Conservation (phyloP, 225 moss, liverwort and hornwort species). For the Physcomitrellopsis africana region DNA sequence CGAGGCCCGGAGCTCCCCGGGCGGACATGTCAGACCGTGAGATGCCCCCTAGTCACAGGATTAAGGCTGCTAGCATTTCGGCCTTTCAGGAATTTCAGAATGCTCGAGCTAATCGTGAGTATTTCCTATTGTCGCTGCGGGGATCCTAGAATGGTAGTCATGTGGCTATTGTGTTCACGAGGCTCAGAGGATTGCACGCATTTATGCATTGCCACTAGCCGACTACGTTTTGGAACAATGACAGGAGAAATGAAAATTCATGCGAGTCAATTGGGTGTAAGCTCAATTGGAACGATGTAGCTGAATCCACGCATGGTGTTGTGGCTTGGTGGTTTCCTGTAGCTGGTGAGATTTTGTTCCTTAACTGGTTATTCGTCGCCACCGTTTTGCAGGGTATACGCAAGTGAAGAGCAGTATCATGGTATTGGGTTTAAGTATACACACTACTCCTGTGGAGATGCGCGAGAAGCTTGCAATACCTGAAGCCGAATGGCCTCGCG, state of each 20-base stretch:
- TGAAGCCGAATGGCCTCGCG: conserved; percentile 76
- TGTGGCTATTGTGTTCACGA: background rate
- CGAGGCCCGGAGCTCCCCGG: background rate
- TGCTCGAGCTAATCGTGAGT: conserved; percentile 80
- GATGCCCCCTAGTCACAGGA: conserved; percentile 78
- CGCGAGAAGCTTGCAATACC: conserved; percentile 71
- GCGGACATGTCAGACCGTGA: conserved; percentile 46
- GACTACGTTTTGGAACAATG: background rate
- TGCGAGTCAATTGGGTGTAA: background rate
- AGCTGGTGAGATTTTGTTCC: background rate
- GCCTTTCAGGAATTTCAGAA: conserved; percentile 80
- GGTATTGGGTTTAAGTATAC: conserved; percentile 86
- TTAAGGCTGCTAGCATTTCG: conserved; percentile 69
- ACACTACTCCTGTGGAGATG: conserved; percentile 84
- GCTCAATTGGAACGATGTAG: background rate
- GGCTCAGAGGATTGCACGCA: background rate
- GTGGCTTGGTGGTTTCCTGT: background rate
- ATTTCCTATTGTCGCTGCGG: background rate
- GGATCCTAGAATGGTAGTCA: background rate
- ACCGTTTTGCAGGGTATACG: conserved; percentile 66
- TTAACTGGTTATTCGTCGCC: background rate
- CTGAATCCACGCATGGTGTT: background rate
- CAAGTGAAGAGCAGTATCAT: conserved; percentile 90
- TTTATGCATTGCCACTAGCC: background rate
- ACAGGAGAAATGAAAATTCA: background rate